Evolutionary conservation across 106 monocot species (phyloP).

Genomic region (Hemerocallis citrina): DNA sequence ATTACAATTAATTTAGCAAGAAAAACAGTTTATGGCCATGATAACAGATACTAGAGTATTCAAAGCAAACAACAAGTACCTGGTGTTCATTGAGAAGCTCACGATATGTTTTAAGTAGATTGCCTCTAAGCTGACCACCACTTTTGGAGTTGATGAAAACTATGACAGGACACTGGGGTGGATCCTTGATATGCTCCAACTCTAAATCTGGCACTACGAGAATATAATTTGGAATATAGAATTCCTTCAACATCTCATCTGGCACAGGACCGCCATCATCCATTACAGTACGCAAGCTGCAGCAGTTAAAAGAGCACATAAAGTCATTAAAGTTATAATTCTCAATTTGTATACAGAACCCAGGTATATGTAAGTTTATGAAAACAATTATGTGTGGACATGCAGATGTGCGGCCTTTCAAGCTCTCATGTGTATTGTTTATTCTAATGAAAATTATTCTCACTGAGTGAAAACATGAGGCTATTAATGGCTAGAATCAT

Average conservation of each 20-base stretch:
- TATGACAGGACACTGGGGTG: conserved; percentile 59
- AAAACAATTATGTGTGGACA: too few relatives aligned
- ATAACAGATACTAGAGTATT: neutral
- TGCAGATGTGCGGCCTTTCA: too few relatives aligned
- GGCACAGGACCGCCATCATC: neutral
- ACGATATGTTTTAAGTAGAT: conserved; percentile 64
- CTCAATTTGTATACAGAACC: too few relatives aligned
- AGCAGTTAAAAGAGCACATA: neutral
- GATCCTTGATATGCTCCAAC: neutral
- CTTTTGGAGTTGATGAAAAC: conserved; percentile 81
- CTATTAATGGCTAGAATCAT: too few relatives aligned
- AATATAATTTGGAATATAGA: conserved; percentile 71
- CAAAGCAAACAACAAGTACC: conserved; percentile 21
- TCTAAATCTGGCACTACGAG: conserved; percentile 24
- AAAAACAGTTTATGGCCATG: neutral
- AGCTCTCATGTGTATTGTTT: too few relatives aligned
- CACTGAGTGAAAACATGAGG: too few relatives aligned
- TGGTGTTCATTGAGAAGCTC: conserved; percentile 56
- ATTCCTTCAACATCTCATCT: conserved; percentile 24
- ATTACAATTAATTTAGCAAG: neutral
- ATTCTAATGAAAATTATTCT: too few relatives aligned
- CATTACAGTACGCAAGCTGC: conserved; percentile 14
- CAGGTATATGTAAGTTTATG: too few relatives aligned
- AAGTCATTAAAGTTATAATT: too few relatives aligned
- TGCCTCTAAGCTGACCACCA: conserved; percentile 86